Base-by-base conservation (phyloP, 352 stramenopile genomes). In the Pythium brachiatum region DNA sequence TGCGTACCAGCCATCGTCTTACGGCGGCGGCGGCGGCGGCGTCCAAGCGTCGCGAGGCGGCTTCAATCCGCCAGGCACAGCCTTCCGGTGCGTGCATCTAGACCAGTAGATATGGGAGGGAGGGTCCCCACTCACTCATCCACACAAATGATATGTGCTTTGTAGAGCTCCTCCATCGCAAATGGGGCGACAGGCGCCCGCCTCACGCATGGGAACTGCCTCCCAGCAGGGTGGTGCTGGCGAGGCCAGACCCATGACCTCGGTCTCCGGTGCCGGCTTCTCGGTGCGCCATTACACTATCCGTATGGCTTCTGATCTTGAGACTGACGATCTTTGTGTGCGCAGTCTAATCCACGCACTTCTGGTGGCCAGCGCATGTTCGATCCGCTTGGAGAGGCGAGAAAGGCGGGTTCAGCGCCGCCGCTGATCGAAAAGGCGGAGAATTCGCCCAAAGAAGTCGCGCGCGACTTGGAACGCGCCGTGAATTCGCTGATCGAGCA, bases 401-500 rank as follows among this genome's bases (percentile, higher is more conserved):
- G 89, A 27, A 90, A 91, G 70, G 78, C 74, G 26, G 88, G 81
- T 0, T 87, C 91, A 2, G 75, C 92, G 23, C 83, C 89, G 36
- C 69, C 82, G 23, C 73, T 98, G 1, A 79, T 91, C 11, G 92
- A 97, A 60, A 98, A 97, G 70, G 79, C 75, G 7, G 92, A 98
- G 55, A 97, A 97, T 38, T 94, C 86, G 13, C 89, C 89, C 1
- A 96, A 98, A 53, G 92, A 98, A 61, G 83, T 93, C 11, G 91
- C 94, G 0, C 91, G 92, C 36, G 80, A 98, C 39, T 76, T 98
- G 51, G 94, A 98, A 66, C 83, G 86, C 13, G 73, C 89, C 12
- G 94, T 99, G 31, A 96, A 98, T 64, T 60, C 75, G 31, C 74
- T 98, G 18, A 88, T 98, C 53, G 96, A 98, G 59, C 82, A 96